Evolutionary conservation across 768 basidiomycete genomes (phyloP).

Genomic region (Boletus fagicola): DNA sequence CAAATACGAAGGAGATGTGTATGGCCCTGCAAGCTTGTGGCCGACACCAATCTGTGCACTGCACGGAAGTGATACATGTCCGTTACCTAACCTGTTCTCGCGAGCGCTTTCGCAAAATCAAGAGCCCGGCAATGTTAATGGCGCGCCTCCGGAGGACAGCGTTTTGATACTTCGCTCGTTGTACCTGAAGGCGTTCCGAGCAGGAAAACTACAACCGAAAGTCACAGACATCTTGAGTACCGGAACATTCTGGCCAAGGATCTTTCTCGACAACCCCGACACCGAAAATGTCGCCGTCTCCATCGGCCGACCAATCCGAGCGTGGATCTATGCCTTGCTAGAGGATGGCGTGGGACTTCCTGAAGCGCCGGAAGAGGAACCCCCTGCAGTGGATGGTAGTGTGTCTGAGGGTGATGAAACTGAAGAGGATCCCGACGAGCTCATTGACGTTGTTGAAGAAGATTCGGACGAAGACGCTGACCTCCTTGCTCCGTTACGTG

Average conservation of each 20-base stretch:
- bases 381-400: slow-evolving; percentile 20
- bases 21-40: too few species aligned
- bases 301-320: slow-evolving; percentile 60
- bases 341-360: slow-evolving; percentile 67
- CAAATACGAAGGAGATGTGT: too few species aligned
- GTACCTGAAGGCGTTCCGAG: slow-evolving; percentile 64
- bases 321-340: slow-evolving; percentile 66
- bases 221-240: slow-evolving; percentile 60
- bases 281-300: slow-evolving; percentile 61
- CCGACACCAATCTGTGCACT: slow-evolving; percentile 58
- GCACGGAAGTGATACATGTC: slow-evolving; percentile 57
- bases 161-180: slow-evolving; percentile 38
- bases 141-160: slow-evolving; percentile 14
- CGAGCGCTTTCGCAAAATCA: slow-evolving; percentile 29
- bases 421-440: slow-evolving; percentile 54
- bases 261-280: slow-evolving; percentile 82
- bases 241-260: slow-evolving; percentile 63
- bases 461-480: slow-evolving; percentile 50
- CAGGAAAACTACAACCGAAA: slow-evolving; percentile 54
- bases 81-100: slow-evolving; percentile 52
- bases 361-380: slow-evolving; percentile 23
- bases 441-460: slow-evolving; percentile 68
- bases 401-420: slow-evolving; percentile 29
- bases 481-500: slow-evolving; percentile 65
- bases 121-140: slow-evolving; percentile 22